Percentiles rank a stretch among this genome's conserved stretches.
phyloP scores from a whole-genome alignment of 2,329 filamentous ascomycete species.

The Nigrospora sphaerica region DNA sequence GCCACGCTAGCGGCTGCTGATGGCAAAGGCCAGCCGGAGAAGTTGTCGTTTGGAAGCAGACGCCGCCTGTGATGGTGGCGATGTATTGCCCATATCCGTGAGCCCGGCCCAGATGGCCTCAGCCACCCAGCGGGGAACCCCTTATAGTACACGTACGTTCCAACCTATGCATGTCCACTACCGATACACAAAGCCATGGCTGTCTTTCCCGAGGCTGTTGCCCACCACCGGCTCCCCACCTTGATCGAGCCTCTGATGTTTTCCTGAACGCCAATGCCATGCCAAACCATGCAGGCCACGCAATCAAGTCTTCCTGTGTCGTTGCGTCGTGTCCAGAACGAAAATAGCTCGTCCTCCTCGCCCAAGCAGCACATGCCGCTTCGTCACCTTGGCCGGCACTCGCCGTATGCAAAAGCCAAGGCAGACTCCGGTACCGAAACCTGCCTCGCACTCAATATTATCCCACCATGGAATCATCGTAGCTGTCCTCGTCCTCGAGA shows the following conservation, averaged over 20 bases:
- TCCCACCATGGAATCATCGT: slow-evolving; percentile 59
- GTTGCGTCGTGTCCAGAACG: slow-evolving; percentile 1
- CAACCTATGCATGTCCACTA: slow-evolving; percentile 1
- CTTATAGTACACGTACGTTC: not conserved
- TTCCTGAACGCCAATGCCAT: slow-evolving; percentile 3
- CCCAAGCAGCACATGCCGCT: not conserved
- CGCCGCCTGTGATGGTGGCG: no score
- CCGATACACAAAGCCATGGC: slow-evolving; percentile 1
- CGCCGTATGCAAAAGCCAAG: not conserved
- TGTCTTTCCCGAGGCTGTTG: not conserved
- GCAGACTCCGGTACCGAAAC: not conserved
- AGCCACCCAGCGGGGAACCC: no score
- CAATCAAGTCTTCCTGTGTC: slow-evolving; percentile 1
- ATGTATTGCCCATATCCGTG: no score
- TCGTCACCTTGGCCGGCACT: not conserved
- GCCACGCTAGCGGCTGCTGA: no score
- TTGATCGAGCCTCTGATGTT: not conserved
- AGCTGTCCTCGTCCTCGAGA: slow-evolving; percentile 71
- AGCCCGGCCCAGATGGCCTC: no score
- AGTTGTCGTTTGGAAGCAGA: no score
- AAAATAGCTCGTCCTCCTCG: not conserved
- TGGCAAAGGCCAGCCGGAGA: no score
- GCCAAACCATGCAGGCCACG: slow-evolving; percentile 1
- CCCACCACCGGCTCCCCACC: not conserved
- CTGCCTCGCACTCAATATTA: slow-evolving; percentile 26